Evolutionary conservation across 371 early-diverging fungal genomes (phyloP), one percentile per base, ranked within the genome.

Genomic region (Mortierella sp.): DNA sequence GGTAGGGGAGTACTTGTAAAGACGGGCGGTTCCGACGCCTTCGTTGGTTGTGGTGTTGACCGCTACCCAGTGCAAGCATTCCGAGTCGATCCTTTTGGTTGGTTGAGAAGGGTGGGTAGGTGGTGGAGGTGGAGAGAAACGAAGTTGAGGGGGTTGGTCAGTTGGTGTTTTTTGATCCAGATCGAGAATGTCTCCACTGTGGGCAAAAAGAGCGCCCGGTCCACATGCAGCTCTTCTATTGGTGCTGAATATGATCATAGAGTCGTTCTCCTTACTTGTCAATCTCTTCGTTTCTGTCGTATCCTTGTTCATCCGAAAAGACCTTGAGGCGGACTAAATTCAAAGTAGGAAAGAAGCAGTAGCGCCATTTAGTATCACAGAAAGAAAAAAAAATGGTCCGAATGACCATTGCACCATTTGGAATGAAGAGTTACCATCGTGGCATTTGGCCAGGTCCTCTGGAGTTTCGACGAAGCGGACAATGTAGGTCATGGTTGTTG

Each of bases 61-160:
- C 18, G 77, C 88, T 24, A 88, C 75, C 88, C 88, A 88, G 48
- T 88, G 88, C 35, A 81, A 72, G 43, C 84, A 83, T 43, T 84
- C 73, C 14, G 75, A 41, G 65, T 88, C 88, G 44, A 84, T 79
- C 5, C 88, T 88, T 41, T 41, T 41, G 7, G 3, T 6, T 70
- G 49, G 21, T 18, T n/a, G 16, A 71, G 60, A 41, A 11, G 74
- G n/a, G 44, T 72, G 27, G 38, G 41, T 41, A 74, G 54, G 21
- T 14, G 8, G n/a, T 29, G 10, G 2, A 29, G 29, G 72, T 18
- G 18, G 55, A 18, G n/a, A 24, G 18, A 2, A 5, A 27, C 24
- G 51, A 12, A 18, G 0, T 48, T 24, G 58, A 2, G 18, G 11
- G n/a, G 35, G 32, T 63, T 58, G 60, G n/a, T 63, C 60, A 56